Evolutionary conservation across 441 rosid genomes (phyloP).

Genomic region (Geranium incanum): DNA sequence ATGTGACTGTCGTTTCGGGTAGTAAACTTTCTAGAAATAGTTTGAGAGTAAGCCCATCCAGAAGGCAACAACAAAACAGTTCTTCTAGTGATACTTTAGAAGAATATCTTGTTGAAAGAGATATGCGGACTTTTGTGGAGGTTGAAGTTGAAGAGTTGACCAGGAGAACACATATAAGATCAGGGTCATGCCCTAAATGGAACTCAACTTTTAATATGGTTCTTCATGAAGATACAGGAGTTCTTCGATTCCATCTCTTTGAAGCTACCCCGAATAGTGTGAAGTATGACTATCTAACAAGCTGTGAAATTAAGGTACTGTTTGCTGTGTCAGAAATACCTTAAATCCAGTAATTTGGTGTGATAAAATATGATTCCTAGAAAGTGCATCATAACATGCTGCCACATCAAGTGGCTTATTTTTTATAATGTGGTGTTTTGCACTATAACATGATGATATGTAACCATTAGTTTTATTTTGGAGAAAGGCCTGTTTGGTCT

Average conservation of each 20-base stretch:
- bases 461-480: too few species aligned
- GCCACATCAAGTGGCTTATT: not conserved
- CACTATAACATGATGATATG: not conserved
- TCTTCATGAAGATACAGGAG: slow-evolving; percentile 71
- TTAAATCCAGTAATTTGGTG: not conserved
- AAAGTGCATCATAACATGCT: not conserved
- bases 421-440: not conserved
- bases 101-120: slow-evolving; percentile 37
- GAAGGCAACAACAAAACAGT: slow-evolving; percentile 30
- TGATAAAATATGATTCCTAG: not conserved
- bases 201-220: slow-evolving; percentile 83
- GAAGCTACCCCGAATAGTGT: slow-evolving; percentile 51
- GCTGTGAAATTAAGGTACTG: slow-evolving; percentile 83
- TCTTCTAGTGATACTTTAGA: slow-evolving; percentile 30
- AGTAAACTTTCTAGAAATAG: slow-evolving; percentile 47
- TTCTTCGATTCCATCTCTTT: slow-evolving; percentile 60
- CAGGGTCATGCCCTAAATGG: slow-evolving; percentile 68
- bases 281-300: slow-evolving; percentile 60
- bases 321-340: not conserved
- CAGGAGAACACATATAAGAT: slow-evolving; percentile 54
- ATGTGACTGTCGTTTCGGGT: slow-evolving; percentile 70
- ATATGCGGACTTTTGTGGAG: slow-evolving; percentile 73
- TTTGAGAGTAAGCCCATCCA: slow-evolving; percentile 61
- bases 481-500: not conserved
- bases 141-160: slow-evolving; percentile 78